phyloP scores from a whole-genome alignment of 257 asterid genomes.

The Solanum phureja region DNA sequence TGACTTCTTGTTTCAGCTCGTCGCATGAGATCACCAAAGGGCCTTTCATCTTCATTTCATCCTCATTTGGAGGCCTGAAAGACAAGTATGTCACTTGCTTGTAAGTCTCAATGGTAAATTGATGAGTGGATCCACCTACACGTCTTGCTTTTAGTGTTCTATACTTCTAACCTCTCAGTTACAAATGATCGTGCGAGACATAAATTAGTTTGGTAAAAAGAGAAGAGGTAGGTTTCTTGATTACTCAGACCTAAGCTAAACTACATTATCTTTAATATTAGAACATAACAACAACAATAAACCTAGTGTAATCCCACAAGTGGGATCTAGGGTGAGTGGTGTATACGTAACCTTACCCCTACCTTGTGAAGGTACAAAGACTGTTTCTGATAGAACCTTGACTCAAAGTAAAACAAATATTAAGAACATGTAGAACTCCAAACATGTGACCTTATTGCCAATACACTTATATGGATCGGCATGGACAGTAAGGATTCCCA shows the following conservation, averaged over 20 bases:
- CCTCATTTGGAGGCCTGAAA: slow-evolving; percentile 39
- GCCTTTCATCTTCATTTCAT: slow-evolving; percentile 21
- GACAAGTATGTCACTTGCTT: not conserved
- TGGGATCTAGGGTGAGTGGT: not conserved
- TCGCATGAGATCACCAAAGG: slow-evolving; percentile 29
- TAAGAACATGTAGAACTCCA: not conserved
- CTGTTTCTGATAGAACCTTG: not conserved
- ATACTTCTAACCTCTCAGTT: not conserved
- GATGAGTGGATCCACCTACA: not conserved
- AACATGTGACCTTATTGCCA: not conserved
- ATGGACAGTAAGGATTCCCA: not conserved
- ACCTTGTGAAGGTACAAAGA: not conserved
- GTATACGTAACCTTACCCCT: not conserved
- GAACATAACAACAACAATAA: not conserved
- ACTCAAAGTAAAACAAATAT: not conserved
- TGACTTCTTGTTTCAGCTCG: slow-evolving; percentile 28
- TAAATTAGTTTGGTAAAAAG: not conserved
- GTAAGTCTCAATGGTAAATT: not conserved
- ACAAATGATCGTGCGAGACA: not conserved
- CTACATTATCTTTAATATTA: not conserved
- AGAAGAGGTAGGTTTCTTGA: too few relatives aligned
- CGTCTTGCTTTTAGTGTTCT: not conserved
- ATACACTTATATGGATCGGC: not conserved
- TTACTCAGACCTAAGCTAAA: too few relatives aligned
- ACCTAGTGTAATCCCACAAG: not conserved